Conservation (phyloP, 2,329 filamentous ascomycete species). For the Sporothrix pseudoabietina region DNA sequence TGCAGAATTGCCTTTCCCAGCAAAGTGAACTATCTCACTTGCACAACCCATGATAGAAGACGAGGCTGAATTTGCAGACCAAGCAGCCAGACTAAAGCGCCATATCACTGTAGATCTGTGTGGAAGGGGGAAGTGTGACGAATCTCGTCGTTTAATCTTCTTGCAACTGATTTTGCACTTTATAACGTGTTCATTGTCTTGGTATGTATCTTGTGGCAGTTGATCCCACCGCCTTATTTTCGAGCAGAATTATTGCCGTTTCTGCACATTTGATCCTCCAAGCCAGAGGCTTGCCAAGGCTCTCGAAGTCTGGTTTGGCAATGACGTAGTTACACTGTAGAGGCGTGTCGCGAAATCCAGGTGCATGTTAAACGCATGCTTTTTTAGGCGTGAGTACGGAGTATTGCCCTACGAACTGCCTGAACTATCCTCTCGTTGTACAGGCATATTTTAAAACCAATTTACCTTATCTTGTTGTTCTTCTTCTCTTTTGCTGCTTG, state of each 20-base stretch:
- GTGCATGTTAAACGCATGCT: too few species aligned
- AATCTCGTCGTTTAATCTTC: neutral
- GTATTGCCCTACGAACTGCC: neutral
- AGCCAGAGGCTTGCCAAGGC: neutral
- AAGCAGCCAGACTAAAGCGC: neutral
- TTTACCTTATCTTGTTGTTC: neutral
- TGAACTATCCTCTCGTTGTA: neutral
- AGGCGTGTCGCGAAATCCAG: too few species aligned
- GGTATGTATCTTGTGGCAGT: neutral
- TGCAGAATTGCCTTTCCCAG: neutral
- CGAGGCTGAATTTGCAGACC: neutral
- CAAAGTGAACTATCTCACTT: neutral
- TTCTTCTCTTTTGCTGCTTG: neutral
- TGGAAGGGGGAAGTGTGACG: neutral
- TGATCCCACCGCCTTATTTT: neutral
- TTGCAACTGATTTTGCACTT: neutral
- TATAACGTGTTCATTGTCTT: neutral
- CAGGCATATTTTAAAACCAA: neutral
- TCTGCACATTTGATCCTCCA: neutral
- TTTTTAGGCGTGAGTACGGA: neutral
- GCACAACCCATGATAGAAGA: neutral
- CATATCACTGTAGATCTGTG: neutral
- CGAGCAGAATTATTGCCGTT: neutral
- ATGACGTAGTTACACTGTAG: neutral
- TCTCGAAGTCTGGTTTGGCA: neutral